Percentiles rank a stretch among this genome's conserved stretches.
Evolutionary conservation across 2,329 filamentous ascomycete genomes (phyloP).

Genomic region (Trichoderma sp.): DNA sequence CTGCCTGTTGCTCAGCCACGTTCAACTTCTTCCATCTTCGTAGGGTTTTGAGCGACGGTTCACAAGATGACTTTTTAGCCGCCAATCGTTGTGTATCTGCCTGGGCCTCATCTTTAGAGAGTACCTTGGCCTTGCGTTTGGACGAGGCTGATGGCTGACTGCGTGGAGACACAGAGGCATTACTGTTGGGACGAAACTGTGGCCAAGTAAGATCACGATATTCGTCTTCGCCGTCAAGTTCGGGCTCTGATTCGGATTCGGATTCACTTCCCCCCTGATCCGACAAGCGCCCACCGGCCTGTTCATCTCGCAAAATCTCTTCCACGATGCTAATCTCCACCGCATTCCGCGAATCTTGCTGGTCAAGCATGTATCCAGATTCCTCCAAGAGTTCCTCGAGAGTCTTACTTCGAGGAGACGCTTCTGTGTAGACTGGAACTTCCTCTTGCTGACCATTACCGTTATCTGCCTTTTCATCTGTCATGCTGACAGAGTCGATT

Average conservation of each 20-base stretch:
- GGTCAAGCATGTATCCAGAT: constrained; percentile 49
- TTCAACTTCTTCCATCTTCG: constrained; percentile 59
- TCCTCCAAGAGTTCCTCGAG: constrained; percentile 44
- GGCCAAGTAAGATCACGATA: constrained; percentile 65
- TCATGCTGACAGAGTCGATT: constrained; percentile 45
- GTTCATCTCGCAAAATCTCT: constrained; percentile 32
- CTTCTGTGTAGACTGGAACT: constrained; percentile 25
- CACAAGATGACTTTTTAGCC: constrained; percentile 18
- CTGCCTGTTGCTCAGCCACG: constrained; percentile 67
- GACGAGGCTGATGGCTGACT: constrained; percentile 16
- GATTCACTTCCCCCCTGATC: constrained; percentile 22
- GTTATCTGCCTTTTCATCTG: constrained; percentile 35
- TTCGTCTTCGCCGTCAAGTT: constrained; percentile 30
- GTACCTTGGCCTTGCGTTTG: background rate
- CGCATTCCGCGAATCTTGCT: constrained; percentile 35
- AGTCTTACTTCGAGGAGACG: constrained; percentile 31
- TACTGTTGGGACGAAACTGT: constrained; percentile 65
- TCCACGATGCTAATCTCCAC: constrained; percentile 37
- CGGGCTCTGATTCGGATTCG: constrained; percentile 28
- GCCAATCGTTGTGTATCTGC: background rate
- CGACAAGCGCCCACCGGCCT: constrained; percentile 1
- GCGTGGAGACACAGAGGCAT: constrained; percentile 28
- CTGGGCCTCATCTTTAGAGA: constrained; percentile 8
- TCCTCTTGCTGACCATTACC: background rate
- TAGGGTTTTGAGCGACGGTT: constrained; percentile 40